Conservation (phyloP, 257 asterid species). For the Knoxia roxburghii region DNA sequence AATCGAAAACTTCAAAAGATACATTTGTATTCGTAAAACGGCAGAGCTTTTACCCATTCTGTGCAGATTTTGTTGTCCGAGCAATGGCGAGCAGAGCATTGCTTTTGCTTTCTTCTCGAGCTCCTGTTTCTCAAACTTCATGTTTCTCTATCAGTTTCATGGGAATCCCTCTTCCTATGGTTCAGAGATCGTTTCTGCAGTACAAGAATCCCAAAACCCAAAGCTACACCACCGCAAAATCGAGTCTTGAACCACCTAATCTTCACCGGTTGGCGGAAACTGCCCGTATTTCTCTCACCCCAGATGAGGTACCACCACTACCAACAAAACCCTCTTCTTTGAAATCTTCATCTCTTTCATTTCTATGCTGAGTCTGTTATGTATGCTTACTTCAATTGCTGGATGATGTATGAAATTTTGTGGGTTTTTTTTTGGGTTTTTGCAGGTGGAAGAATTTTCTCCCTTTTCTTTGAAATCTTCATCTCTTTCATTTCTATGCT, state of each 20-base stretch:
- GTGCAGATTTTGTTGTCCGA: not conserved
- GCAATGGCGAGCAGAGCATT: conserved; percentile 21
- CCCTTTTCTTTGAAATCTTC: too few species aligned
- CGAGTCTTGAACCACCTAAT: conserved; percentile 63
- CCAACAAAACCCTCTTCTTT: conserved; percentile 1
- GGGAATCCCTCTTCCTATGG: conserved; percentile 8
- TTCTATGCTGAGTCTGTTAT: too few species aligned
- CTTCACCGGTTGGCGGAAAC: conserved; percentile 68
- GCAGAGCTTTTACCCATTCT: too few species aligned
- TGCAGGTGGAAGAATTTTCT: too few species aligned
- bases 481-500: not conserved
- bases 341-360: too few species aligned
- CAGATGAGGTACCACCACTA: conserved; percentile 29
- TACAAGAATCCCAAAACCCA: conserved; percentile 5
- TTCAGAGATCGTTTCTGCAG: not conserved
- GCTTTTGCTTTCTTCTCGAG: conserved; percentile 11
- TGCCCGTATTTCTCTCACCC: conserved; percentile 70
- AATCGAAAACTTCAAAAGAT: too few species aligned
- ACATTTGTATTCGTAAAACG: too few species aligned
- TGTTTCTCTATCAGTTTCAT: conserved; percentile 12
- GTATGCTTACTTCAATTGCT: too few species aligned
- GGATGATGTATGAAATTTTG: too few species aligned
- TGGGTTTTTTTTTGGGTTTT: not conserved
- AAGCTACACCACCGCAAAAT: conserved; percentile 27
- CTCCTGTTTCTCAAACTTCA: not conserved